A percentile compares a stretch with the other conserved stretches of the same genome.
Conservation (phyloP, 331 rosid species). For the Acacia concinna region DNA sequence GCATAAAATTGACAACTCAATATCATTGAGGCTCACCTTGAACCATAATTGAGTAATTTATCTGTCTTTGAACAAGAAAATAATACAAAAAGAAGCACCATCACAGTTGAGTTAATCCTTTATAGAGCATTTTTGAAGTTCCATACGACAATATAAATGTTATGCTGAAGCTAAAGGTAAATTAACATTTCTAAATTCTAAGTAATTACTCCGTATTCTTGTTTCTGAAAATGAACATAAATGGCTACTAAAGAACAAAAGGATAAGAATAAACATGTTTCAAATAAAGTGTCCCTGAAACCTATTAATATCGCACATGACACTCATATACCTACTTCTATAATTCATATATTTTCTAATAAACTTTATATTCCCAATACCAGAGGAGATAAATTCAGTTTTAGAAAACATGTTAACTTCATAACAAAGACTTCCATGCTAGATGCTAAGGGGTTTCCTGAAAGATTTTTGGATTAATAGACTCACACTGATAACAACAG, state of each 20-base stretch:
- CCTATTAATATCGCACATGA: not conserved
- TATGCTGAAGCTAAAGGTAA: not conserved
- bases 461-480: constrained; percentile 2
- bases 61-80: constrained; percentile 8
- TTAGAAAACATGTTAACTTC: not conserved
- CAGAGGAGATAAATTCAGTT: not conserved
- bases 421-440: not conserved
- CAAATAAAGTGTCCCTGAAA: not conserved
- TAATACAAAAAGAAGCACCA: constrained; percentile 8
- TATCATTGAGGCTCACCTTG: constrained; percentile 26
- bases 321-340: not conserved
- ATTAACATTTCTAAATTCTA: constrained; percentile 16
- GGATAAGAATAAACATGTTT: not conserved
- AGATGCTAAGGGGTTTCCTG: not conserved
- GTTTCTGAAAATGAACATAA: constrained; percentile 8
- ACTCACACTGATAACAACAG: constrained; percentile 13
- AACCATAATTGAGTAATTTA: constrained; percentile 21
- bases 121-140: constrained; percentile 3
- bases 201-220: not conserved
- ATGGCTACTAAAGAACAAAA: constrained; percentile 1
- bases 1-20: constrained; percentile 36
- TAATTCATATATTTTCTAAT: no score
- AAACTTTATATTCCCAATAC: not conserved
- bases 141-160: constrained; percentile 8
- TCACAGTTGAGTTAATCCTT: constrained; percentile 1